These are phyloP conservation scores for Fraxinus ornus DNA, from an alignment of 305 asterid genomes.

Conservation along the genomic window DNA sequence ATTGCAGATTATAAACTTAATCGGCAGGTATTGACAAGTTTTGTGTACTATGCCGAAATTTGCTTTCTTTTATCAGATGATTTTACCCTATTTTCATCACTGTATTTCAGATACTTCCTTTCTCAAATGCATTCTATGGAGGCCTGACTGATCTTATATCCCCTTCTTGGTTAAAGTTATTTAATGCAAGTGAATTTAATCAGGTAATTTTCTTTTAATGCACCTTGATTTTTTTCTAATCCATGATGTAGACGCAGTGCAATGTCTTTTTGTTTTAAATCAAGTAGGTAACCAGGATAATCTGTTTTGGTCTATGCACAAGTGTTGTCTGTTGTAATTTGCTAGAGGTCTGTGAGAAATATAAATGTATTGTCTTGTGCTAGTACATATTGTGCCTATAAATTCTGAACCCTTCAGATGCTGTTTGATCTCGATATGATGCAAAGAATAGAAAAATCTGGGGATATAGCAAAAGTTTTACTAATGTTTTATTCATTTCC, in stretches of 20 bases:
- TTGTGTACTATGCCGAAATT: conserved; percentile 16
- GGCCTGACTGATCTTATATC: conserved; percentile 91
- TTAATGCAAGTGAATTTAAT: conserved; percentile 91
- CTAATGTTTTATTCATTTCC: background rate
- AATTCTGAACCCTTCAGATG: conserved; percentile 8
- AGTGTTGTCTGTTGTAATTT: conserved; percentile 17
- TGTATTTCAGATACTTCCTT: conserved; percentile 79
- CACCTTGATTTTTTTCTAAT: conserved; percentile 7
- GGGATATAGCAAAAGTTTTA: background rate
- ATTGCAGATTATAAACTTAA: conserved; percentile 96
- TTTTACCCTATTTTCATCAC: conserved; percentile 26
- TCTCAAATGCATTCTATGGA: conserved; percentile 90
- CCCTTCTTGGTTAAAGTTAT: conserved; percentile 92
- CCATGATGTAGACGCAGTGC: background rate
- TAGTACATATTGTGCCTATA: background rate
- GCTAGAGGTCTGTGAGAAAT: conserved; percentile 17
- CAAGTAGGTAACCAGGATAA: background rate
- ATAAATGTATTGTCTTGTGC: conserved; percentile 15
- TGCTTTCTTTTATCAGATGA: conserved; percentile 28
- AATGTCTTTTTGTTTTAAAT: background rate
- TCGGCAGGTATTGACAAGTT: conserved; percentile 60
- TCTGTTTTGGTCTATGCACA: background rate
- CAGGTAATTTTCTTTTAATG: conserved; percentile 55
- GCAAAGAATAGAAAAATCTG: background rate
- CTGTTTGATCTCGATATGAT: background rate